A percentile compares a stretch with the other conserved stretches of the same genome.
These are phyloP conservation scores for Lipomyces starkeyi DNA, from an alignment of 805 yeast species.

Conservation along the genomic window DNA sequence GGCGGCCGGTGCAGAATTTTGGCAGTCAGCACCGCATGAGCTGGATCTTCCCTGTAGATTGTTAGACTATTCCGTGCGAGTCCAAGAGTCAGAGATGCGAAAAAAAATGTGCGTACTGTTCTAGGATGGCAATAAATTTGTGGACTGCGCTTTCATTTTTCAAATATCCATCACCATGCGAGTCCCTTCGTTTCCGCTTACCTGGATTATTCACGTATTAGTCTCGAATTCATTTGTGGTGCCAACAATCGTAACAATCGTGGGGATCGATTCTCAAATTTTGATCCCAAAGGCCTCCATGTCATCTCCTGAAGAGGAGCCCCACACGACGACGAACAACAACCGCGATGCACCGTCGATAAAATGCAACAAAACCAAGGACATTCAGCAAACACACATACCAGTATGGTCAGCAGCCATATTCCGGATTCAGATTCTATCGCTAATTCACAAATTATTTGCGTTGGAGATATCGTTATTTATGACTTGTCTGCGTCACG, in stretches of 20 bases:
- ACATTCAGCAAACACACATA: neutral
- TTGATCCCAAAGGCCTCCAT: neutral
- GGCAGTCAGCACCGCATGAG: constrained; percentile 21
- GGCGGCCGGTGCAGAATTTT: constrained; percentile 20
- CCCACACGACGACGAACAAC: neutral
- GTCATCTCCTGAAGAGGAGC: too few species aligned
- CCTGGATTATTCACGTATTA: neutral
- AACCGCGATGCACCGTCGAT: neutral
- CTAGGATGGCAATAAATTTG: constrained; percentile 23
- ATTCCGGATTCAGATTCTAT: neutral
- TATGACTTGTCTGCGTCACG: neutral
- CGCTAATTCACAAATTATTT: neutral
- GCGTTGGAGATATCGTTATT: neutral
- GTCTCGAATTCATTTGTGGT: neutral
- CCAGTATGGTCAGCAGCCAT: constrained; percentile 8
- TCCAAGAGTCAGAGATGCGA: neutral
- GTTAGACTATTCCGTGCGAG: neutral
- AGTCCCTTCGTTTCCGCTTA: constrained; percentile 1
- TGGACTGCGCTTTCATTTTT: constrained; percentile 12
- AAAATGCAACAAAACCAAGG: neutral
- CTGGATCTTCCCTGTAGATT: constrained; percentile 31
- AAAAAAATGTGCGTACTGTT: constrained; percentile 17
- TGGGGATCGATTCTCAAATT: too few species aligned
- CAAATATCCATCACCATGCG: neutral
- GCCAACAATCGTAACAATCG: neutral